Evolutionary conservation across 768 basidiomycete genomes (phyloP).

Genomic region (Dictyophora rubrovolvata): DNA sequence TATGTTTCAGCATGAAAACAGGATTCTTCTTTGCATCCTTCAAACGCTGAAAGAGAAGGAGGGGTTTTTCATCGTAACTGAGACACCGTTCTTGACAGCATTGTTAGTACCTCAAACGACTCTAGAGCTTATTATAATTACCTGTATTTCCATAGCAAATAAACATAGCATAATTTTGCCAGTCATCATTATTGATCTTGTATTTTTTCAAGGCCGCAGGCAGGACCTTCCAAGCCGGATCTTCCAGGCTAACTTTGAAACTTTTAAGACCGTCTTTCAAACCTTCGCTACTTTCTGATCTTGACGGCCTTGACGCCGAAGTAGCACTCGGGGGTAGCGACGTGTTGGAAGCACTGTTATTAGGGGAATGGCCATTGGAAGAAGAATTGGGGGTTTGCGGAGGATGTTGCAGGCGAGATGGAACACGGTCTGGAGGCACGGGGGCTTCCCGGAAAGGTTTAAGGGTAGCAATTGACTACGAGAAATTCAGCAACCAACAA

Average conservation of each 20-base stretch:
- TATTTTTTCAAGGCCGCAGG: constrained; percentile 98
- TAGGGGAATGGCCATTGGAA: constrained; percentile 17
- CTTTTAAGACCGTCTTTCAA: constrained; percentile 62
- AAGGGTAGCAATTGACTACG: background rate
- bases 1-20: constrained; percentile 97
- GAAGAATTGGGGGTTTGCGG: constrained; percentile 50
- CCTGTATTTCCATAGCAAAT: constrained; percentile 94
- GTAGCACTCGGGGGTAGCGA: background rate
- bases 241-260: constrained; percentile 96
- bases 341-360: background rate
- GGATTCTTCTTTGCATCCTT: constrained; percentile 97
- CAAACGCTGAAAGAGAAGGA: constrained; percentile 92
- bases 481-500: background rate
- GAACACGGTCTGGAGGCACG: background rate
- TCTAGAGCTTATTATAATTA: constrained; percentile 27
- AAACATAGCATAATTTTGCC: constrained; percentile 99
- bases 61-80: constrained; percentile 95
- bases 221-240: constrained; percentile 97
- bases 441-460: background rate
- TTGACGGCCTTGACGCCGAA: background rate
- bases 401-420: constrained; percentile 25
- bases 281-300: constrained; percentile 1
- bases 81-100: constrained; percentile 76
- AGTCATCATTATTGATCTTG: constrained; percentile 96
- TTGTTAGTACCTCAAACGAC: constrained; percentile 26